Percentiles rank a stretch among this genome's conserved stretches.
Evolutionary conservation across 2,329 filamentous ascomycete species (phyloP).

Genomic region (Colletotrichum navitas): DNA sequence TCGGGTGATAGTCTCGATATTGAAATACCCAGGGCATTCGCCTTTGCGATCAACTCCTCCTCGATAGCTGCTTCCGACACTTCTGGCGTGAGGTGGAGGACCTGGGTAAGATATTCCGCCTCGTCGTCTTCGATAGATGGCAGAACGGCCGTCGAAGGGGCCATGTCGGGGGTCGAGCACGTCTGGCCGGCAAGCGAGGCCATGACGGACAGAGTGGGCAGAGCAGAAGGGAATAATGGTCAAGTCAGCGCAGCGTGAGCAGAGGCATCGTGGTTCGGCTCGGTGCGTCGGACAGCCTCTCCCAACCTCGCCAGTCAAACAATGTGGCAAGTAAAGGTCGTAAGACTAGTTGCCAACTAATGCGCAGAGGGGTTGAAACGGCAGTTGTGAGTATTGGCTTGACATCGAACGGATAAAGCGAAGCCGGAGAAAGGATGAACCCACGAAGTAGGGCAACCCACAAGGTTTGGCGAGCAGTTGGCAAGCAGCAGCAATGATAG

Average conservation of each 20-base stretch:
- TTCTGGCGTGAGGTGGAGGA: slow-evolving; percentile 52
- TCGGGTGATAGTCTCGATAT: slow-evolving; percentile 49
- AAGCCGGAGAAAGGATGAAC: slow-evolving; percentile 42
- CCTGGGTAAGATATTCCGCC: slow-evolving; percentile 54
- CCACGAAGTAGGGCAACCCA: slow-evolving; percentile 31
- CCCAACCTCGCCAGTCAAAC: slow-evolving; percentile 31
- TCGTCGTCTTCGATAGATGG: slow-evolving; percentile 55
- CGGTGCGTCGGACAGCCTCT: slow-evolving; percentile 27
- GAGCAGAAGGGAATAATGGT: slow-evolving; percentile 16
- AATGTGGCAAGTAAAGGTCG: slow-evolving; percentile 23
- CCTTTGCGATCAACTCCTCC: slow-evolving; percentile 51
- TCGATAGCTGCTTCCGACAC: slow-evolving; percentile 57
- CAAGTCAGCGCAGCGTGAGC: slow-evolving; percentile 36
- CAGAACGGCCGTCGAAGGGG: slow-evolving; percentile 11
- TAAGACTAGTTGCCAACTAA: slow-evolving; percentile 33
- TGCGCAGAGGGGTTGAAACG: slow-evolving; percentile 39
- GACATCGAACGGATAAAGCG: slow-evolving; percentile 40
- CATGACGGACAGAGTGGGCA: slow-evolving; percentile 33
- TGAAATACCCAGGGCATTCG: slow-evolving; percentile 53
- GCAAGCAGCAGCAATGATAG: slow-evolving; percentile 35
- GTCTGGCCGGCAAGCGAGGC: slow-evolving; percentile 36
- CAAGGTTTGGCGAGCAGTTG: slow-evolving; percentile 21
- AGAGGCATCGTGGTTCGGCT: slow-evolving; percentile 38
- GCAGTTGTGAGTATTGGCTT: slow-evolving; percentile 36
- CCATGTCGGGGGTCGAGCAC: slow-evolving; percentile 35